Evolutionary conservation across 129 eudicot species (phyloP).

Genomic region (Saussurea involucrata): DNA sequence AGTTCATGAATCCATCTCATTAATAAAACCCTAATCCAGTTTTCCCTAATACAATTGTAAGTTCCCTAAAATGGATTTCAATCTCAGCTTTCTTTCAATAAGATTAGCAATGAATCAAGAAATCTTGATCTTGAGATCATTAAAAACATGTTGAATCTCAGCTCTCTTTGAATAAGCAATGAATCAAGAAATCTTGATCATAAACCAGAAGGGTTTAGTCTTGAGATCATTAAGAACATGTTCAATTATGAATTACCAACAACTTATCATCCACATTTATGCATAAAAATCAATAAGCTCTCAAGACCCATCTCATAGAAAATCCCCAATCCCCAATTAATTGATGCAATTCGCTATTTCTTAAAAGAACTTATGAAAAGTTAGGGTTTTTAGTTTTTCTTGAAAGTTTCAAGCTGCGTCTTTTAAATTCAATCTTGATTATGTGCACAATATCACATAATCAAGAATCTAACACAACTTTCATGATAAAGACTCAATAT

Average conservation of each 20-base stretch:
- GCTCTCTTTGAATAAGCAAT: neutral
- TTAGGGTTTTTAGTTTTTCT: neutral
- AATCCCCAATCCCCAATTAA: neutral
- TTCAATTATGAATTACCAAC: neutral
- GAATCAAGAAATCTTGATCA: neutral
- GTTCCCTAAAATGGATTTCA: neutral
- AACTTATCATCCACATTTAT: neutral
- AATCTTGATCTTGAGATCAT: neutral
- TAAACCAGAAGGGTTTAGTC: neutral
- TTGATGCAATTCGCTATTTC: neutral
- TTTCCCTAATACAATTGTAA: neutral
- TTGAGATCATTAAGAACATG: neutral
- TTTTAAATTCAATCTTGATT: too few species aligned
- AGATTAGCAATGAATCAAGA: neutral
- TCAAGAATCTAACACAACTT: constrained; percentile 1
- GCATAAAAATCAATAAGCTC: neutral
- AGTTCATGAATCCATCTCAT: neutral
- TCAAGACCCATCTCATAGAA: neutral
- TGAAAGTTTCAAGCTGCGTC: too few species aligned
- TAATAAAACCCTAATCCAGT: neutral
- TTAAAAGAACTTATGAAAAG: neutral
- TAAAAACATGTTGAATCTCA: neutral
- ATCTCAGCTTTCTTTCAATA: neutral
- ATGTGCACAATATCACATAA: neutral
- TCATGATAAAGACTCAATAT: neutral